phyloP scores from a whole-genome alignment of 2,329 filamentous ascomycete species.

The Curvularia verruculosa region DNA sequence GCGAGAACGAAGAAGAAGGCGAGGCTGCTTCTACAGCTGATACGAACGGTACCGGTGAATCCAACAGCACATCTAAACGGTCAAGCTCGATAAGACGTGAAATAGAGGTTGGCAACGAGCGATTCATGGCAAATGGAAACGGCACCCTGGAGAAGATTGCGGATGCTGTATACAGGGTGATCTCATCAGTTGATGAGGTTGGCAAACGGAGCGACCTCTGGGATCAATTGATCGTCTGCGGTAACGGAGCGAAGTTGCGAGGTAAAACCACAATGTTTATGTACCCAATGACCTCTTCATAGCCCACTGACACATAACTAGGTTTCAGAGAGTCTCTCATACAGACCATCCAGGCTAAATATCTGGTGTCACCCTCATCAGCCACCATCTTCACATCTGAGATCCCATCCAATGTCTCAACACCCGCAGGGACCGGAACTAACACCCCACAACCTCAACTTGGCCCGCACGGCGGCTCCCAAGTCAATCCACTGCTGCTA shows the following conservation, averaged over 20 bases:
- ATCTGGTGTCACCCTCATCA: constrained; percentile 88
- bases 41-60: constrained; percentile 34
- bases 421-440: constrained; percentile 85
- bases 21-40: constrained; percentile 35
- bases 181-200: constrained; percentile 82
- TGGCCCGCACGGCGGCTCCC: constrained; percentile 58
- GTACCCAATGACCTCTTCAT: not conserved
- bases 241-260: constrained; percentile 76
- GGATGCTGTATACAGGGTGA: constrained; percentile 79
- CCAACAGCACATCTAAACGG: constrained; percentile 19
- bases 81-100: constrained; percentile 58
- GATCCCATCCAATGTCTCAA: constrained; percentile 90
- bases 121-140: constrained; percentile 69
- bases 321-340: constrained; percentile 91
- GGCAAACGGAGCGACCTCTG: constrained; percentile 85
- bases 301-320: constrained; percentile 42
- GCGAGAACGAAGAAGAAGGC: constrained; percentile 42
- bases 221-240: constrained; percentile 90
- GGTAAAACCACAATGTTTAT: constrained; percentile 51
- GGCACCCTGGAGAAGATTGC: constrained; percentile 82
- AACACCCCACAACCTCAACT: constrained; percentile 78
- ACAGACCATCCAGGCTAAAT: constrained; percentile 77
- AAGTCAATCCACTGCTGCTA: constrained; percentile 86
- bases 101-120: constrained; percentile 77
- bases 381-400: constrained; percentile 98